Evolutionary conservation across 257 asterid genomes (phyloP).

Genomic region (Jacaranda copaia): DNA sequence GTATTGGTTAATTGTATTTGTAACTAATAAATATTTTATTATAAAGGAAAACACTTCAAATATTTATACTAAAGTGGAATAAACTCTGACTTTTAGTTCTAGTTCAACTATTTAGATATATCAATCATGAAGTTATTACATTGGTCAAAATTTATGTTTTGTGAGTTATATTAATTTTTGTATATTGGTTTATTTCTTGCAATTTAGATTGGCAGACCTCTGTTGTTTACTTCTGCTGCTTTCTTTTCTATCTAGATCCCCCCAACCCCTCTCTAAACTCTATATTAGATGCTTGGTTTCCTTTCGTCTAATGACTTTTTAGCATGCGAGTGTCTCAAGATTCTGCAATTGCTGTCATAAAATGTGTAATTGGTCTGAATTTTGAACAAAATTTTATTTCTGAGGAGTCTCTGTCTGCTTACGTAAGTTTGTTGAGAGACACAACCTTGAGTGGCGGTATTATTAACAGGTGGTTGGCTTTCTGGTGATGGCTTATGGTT

Average conservation of each 20-base stretch:
- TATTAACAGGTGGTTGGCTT: background rate
- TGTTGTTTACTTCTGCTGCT: background rate
- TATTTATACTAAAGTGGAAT: too few species aligned
- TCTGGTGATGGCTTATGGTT: background rate
- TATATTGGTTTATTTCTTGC: background rate
- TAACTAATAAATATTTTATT: too few species aligned
- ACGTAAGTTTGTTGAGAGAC: background rate
- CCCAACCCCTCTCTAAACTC: background rate
- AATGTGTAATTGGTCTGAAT: background rate
- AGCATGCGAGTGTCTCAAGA: background rate
- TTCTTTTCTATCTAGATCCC: background rate
- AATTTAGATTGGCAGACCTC: background rate
- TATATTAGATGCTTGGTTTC: background rate
- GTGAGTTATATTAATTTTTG: background rate
- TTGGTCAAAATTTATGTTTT: background rate
- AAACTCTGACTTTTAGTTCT: background rate
- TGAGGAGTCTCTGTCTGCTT: slow-evolving; percentile 13
- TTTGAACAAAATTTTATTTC: background rate
- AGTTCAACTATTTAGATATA: background rate
- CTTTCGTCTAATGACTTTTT: background rate
- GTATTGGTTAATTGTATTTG: background rate
- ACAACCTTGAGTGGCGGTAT: background rate
- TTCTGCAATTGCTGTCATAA: background rate
- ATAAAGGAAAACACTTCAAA: background rate
- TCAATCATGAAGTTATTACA: slow-evolving; percentile 11